phyloP scores from a whole-genome alignment of 176 grass and related monocot species.

The Triticum turgidum region DNA sequence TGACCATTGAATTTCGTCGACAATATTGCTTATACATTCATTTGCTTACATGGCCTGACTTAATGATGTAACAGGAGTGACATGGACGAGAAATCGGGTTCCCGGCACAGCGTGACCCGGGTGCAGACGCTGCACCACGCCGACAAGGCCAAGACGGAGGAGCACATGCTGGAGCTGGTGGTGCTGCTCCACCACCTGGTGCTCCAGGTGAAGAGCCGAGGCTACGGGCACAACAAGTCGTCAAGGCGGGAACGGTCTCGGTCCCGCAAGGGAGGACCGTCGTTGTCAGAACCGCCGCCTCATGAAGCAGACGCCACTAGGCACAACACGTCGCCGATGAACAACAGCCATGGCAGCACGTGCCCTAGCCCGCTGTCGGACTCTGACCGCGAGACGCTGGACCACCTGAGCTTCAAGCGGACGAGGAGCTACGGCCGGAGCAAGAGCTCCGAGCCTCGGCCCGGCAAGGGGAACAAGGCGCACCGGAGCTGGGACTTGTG shows the following conservation, averaged over 20 bases:
- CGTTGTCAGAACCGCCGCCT: background rate
- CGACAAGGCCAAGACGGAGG: slow-evolving; percentile 72
- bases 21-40: too few species aligned
- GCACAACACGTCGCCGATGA: slow-evolving; percentile 44
- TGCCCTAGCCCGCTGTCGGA: slow-evolving; percentile 30
- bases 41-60: background rate
- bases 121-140: slow-evolving; percentile 91
- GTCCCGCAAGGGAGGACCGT: slow-evolving; percentile 5
- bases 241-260: slow-evolving; percentile 23
- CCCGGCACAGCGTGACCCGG: slow-evolving; percentile 41
- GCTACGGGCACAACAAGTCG: slow-evolving; percentile 66
- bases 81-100: slow-evolving; percentile 60
- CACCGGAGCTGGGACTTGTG: slow-evolving; percentile 45
- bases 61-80: slow-evolving; percentile 49
- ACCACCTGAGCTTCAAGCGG: slow-evolving; percentile 38
- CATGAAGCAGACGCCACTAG: background rate
- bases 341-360: background rate
- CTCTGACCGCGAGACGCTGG: slow-evolving; percentile 51
- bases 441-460: slow-evolving; percentile 56
- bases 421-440: slow-evolving; percentile 55
- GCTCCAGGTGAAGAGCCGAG: slow-evolving; percentile 76
- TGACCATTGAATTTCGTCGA: background rate
- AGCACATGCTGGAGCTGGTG: slow-evolving; percentile 73
- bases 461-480: slow-evolving; percentile 1
- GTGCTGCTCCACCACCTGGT: slow-evolving; percentile 85